These are phyloP conservation scores for Mucor ambiguus DNA, from an alignment of 371 early-diverging fungal species.

Conservation along the genomic window DNA sequence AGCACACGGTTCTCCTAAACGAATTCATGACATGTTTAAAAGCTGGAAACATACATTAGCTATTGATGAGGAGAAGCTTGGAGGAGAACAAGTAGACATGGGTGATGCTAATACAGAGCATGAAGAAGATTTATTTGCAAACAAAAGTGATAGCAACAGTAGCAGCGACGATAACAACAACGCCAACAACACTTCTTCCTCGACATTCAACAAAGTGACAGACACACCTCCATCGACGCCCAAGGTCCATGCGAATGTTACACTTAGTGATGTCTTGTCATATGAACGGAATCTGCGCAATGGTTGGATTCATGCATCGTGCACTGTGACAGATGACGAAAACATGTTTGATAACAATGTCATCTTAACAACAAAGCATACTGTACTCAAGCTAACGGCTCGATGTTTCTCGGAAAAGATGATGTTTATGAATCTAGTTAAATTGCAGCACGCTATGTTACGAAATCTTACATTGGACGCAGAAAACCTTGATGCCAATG, in stretches of 20 bases:
- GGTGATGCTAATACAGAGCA: not conserved
- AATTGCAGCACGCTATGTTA: slow-evolving; percentile 7
- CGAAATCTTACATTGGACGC: not conserved
- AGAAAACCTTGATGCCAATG: not conserved
- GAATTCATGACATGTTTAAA: slow-evolving; percentile 28
- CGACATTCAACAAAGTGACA: not conserved
- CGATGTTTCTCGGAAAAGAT: slow-evolving; percentile 23
- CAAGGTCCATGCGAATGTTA: not conserved
- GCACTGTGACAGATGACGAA: slow-evolving; percentile 11
- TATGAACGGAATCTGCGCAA: slow-evolving; percentile 4
- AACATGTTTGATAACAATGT: slow-evolving; percentile 9
- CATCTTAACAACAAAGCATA: slow-evolving; percentile 10
- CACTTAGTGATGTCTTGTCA: slow-evolving; percentile 19
- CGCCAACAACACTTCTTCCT: not conserved
- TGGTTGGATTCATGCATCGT: slow-evolving; percentile 33
- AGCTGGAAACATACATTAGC: slow-evolving; percentile 17
- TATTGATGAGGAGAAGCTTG: not conserved
- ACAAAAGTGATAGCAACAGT: not conserved
- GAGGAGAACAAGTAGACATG: not conserved
- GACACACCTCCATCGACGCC: not conserved
- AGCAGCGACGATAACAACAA: not conserved
- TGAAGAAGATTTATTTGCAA: slow-evolving; percentile 1
- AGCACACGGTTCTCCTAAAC: not conserved
- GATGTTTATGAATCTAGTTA: slow-evolving; percentile 29
- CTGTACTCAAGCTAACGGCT: slow-evolving; percentile 8